A percentile compares a stretch with the other conserved stretches of the same genome.
Conservation (phyloP, 495 filamentous ascomycete species). For the Hypoxylon fragiforme region DNA sequence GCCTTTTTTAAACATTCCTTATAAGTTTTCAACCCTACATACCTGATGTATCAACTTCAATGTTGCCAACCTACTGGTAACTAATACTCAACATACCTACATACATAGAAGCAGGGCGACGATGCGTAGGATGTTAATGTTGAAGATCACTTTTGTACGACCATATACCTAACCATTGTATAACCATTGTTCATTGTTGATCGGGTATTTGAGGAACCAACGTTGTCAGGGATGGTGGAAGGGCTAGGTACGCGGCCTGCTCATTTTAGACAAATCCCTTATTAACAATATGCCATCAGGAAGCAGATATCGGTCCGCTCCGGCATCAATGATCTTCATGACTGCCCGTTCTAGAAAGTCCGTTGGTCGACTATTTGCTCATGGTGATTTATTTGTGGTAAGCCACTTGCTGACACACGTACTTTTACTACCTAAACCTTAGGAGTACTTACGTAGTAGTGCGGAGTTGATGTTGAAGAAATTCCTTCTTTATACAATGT, state of each 20-base stretch:
- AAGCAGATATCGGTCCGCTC: slow-evolving; percentile 12
- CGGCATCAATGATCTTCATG: slow-evolving; percentile 15
- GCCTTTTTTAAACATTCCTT: no score
- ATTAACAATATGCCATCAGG: slow-evolving; percentile 4
- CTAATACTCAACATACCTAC: neutral
- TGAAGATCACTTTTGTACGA: neutral
- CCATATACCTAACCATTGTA: no score
- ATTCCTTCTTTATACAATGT: no score
- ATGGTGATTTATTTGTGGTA: neutral
- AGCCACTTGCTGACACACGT: slow-evolving; percentile 1
- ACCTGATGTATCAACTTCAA: no score
- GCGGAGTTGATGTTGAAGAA: no score
- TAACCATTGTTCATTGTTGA: neutral
- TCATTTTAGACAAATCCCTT: slow-evolving; percentile 16
- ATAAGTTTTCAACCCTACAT: no score
- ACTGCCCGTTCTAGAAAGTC: slow-evolving; percentile 22
- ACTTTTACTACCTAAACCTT: no score
- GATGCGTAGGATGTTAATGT: slow-evolving; percentile 3
- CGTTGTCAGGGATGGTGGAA: slow-evolving; percentile 16
- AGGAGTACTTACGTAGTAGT: no score
- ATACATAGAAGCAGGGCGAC: no score
- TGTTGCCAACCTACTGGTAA: neutral
- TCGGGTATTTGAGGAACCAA: slow-evolving; percentile 28
- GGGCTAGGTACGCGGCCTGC: slow-evolving; percentile 25
- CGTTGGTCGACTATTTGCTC: neutral